Conservation (phyloP, 1,284 basidiomycete genomes). For the Ustilago curta region DNA sequence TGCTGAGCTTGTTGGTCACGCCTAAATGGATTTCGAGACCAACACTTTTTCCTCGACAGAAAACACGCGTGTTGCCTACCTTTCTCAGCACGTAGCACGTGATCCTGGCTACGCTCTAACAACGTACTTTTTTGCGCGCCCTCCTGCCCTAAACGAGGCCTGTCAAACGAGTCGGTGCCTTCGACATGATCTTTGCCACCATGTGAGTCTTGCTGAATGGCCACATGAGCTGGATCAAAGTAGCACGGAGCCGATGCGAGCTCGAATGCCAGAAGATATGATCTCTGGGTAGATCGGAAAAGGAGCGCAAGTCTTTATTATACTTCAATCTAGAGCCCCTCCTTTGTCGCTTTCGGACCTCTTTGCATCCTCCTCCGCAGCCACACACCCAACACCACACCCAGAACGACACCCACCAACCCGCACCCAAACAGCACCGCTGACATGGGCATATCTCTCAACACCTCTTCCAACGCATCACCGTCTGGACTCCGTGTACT, state of each 20-base stretch:
- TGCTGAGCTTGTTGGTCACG: too few relatives aligned
- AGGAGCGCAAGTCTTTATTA: too few relatives aligned
- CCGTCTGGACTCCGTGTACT: background rate
- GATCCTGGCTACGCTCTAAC: too few relatives aligned
- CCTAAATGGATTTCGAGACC: slow-evolving; percentile 7
- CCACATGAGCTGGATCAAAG: too few relatives aligned
- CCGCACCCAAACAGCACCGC: slow-evolving; percentile 9
- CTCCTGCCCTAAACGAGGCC: too few relatives aligned
- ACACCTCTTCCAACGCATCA: slow-evolving; percentile 8
- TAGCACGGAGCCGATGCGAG: too few relatives aligned
- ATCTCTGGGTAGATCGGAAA: too few relatives aligned
- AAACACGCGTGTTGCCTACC: slow-evolving; percentile 14
- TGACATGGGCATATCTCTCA: slow-evolving; percentile 23
- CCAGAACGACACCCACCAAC: background rate
- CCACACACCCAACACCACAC: background rate
- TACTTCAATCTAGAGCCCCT: too few relatives aligned
- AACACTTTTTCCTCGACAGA: slow-evolving; percentile 14
- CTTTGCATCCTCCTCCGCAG: background rate
- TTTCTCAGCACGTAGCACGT: slow-evolving; percentile 7
- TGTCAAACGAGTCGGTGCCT: too few relatives aligned
- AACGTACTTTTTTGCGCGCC: background rate
- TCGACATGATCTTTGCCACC: too few relatives aligned
- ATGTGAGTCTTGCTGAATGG: too few relatives aligned
- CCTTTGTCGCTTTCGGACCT: slow-evolving; percentile 2
- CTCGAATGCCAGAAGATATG: too few relatives aligned